A percentile compares a stretch with the other conserved stretches of the same genome.
These are phyloP conservation scores for Penicillium sp. DNA, from an alignment of 2,329 filamentous ascomycete species.

Conservation along the genomic window DNA sequence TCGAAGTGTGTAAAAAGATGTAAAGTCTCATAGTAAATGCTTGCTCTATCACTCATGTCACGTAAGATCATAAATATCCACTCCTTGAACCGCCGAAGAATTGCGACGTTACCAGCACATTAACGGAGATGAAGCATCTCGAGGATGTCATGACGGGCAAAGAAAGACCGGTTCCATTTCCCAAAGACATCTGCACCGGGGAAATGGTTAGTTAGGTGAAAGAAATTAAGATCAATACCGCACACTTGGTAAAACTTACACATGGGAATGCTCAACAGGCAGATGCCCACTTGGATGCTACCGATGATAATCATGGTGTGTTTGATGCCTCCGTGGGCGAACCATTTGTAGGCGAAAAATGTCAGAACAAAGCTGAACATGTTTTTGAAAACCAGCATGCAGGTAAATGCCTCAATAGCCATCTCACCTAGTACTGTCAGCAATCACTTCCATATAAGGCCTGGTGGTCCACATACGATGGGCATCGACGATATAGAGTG, in stretches of 20 bases:
- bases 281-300: constrained; percentile 74
- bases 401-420: constrained; percentile 83
- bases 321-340: constrained; percentile 59
- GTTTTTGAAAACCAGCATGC: constrained; percentile 91
- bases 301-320: constrained; percentile 67
- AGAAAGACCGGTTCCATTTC: constrained; percentile 73
- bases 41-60: background rate
- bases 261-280: constrained; percentile 70
- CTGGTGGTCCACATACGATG: constrained; percentile 63
- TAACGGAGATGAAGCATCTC: constrained; percentile 41
- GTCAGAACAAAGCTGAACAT: constrained; percentile 85
- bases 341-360: constrained; percentile 80
- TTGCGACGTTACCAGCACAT: background rate
- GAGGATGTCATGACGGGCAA: constrained; percentile 71
- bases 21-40: background rate
- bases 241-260: constrained; percentile 57
- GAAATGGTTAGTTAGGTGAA: background rate
- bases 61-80: background rate
- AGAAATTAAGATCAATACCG: background rate
- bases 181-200: constrained; percentile 66
- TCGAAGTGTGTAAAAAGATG: background rate
- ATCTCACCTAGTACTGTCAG: constrained; percentile 60
- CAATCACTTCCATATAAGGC: background rate
- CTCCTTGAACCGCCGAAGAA: background rate
- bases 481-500: constrained; percentile 87